phyloP scores from a whole-genome alignment of 1,139 yeast genomes.

The Protomyces lactucae-debilis region DNA sequence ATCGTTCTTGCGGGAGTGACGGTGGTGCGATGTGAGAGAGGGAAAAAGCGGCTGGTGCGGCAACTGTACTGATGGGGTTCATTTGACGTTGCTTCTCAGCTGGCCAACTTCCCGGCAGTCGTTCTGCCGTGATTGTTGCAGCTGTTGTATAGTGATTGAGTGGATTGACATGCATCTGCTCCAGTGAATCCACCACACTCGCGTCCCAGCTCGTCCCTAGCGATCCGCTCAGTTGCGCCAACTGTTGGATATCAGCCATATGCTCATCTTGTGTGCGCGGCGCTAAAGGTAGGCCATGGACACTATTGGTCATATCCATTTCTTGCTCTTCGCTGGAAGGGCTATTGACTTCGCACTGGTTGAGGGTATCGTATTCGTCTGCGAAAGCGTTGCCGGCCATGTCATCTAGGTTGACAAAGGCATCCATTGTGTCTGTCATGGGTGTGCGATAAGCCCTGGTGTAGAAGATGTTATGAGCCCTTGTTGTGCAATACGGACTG shows the following conservation, averaged over 20 bases:
- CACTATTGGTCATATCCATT: constrained; percentile 7
- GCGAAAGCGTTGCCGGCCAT: constrained; percentile 11
- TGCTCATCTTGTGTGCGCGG: background rate
- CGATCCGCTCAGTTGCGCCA: background rate
- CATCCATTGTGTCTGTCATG: constrained; percentile 21
- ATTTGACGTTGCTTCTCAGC: background rate
- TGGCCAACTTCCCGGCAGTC: constrained; percentile 25
- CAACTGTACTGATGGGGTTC: background rate
- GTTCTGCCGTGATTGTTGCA: background rate
- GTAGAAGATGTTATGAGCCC: too few species aligned
- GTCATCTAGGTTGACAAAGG: constrained; percentile 16
- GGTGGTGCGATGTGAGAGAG: constrained; percentile 25
- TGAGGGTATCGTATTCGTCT: constrained; percentile 21
- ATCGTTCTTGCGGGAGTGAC: constrained; percentile 22
- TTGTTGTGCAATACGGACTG: too few species aligned
- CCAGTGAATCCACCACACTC: constrained; percentile 17
- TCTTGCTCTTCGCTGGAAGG: constrained; percentile 15
- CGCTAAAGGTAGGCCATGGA: background rate
- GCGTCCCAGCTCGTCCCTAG: constrained; percentile 14
- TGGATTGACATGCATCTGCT: constrained; percentile 19
- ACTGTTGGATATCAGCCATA: constrained; percentile 4
- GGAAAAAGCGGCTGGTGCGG: constrained; percentile 13
- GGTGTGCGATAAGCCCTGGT: background rate
- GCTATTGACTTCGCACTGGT: constrained; percentile 3
- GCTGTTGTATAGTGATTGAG: background rate